A percentile compares a stretch with the other conserved stretches of the same genome.
These are phyloP conservation scores for Lumnitzera littorea DNA, from an alignment of 345 rosid species.

Conservation along the genomic window DNA sequence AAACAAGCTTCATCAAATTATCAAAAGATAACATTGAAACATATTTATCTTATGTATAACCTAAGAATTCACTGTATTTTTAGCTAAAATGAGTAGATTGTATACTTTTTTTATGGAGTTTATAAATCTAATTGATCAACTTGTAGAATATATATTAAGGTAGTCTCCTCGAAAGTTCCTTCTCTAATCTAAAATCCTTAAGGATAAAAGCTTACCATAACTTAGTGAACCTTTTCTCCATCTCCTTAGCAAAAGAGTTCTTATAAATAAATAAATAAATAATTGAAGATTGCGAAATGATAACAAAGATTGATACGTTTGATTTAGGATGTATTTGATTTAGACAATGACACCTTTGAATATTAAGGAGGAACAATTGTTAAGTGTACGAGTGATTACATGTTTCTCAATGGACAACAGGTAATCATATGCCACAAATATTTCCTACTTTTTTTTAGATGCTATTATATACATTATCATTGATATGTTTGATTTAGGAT, in stretches of 20 bases:
- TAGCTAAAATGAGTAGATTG: slow-evolving; percentile 4
- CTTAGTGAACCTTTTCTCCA: slow-evolving; percentile 12
- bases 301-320: slow-evolving; percentile 6
- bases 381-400: too few relatives aligned
- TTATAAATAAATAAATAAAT: slow-evolving; percentile 1
- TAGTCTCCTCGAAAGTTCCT: background rate
- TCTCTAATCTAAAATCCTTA: slow-evolving; percentile 6
- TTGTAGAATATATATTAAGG: slow-evolving; percentile 11
- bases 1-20: slow-evolving; percentile 4
- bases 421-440: too few relatives aligned
- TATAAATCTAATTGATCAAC: slow-evolving; percentile 1
- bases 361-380: too few relatives aligned
- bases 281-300: background rate
- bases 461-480: too few relatives aligned
- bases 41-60: slow-evolving; percentile 4
- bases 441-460: too few relatives aligned
- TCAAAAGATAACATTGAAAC: slow-evolving; percentile 2
- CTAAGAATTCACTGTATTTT: background rate
- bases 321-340: too few relatives aligned
- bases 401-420: too few relatives aligned
- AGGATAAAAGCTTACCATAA: slow-evolving; percentile 4
- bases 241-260: slow-evolving; percentile 8
- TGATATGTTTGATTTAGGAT: too few relatives aligned
- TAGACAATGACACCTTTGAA: too few relatives aligned
- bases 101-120: background rate